These are phyloP conservation scores for Dentipellis sp. DNA, from an alignment of 768 basidiomycete species.

Conservation along the genomic window DNA sequence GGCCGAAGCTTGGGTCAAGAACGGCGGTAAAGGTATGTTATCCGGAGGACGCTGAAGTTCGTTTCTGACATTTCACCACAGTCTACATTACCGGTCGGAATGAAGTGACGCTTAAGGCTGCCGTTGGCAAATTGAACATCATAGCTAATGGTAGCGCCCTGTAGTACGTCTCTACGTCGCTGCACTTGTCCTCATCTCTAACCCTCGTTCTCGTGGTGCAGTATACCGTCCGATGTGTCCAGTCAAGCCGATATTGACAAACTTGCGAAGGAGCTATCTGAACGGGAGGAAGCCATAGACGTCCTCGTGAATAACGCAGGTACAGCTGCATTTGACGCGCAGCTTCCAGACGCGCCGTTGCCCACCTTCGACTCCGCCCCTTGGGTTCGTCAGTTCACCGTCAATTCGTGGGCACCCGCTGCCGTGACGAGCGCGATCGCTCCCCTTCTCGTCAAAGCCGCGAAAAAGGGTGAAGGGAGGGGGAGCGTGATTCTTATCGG, in stretches of 20 bases:
- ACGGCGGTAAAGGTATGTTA: slow-evolving; percentile 75
- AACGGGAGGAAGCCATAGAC: slow-evolving; percentile 60
- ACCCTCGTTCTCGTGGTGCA: slow-evolving; percentile 32
- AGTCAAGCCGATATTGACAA: slow-evolving; percentile 31
- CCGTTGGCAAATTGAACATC: slow-evolving; percentile 43
- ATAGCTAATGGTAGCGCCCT: slow-evolving; percentile 1
- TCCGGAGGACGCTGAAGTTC: slow-evolving; percentile 15
- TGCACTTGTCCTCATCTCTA: slow-evolving; percentile 53
- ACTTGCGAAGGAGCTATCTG: slow-evolving; percentile 39
- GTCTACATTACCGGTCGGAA: slow-evolving; percentile 34
- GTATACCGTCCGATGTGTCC: slow-evolving; percentile 52
- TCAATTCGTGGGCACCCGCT: slow-evolving; percentile 60
- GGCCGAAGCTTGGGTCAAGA: slow-evolving; percentile 74
- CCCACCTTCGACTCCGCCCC: slow-evolving; percentile 58
- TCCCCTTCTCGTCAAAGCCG: slow-evolving; percentile 31
- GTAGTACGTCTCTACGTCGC: slow-evolving; percentile 8
- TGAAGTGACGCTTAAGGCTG: slow-evolving; percentile 45
- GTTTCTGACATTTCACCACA: no score
- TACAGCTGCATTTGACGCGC: slow-evolving; percentile 30
- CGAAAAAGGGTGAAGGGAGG: no score
- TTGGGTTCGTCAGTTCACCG: slow-evolving; percentile 65
- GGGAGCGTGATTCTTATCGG: no score
- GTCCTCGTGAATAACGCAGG: slow-evolving; percentile 77
- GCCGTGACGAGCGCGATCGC: slow-evolving; percentile 71
- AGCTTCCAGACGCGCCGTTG: slow-evolving; percentile 60